phyloP scores from a whole-genome alignment of 306 rosid species.

The Cucurbita pepo region DNA sequence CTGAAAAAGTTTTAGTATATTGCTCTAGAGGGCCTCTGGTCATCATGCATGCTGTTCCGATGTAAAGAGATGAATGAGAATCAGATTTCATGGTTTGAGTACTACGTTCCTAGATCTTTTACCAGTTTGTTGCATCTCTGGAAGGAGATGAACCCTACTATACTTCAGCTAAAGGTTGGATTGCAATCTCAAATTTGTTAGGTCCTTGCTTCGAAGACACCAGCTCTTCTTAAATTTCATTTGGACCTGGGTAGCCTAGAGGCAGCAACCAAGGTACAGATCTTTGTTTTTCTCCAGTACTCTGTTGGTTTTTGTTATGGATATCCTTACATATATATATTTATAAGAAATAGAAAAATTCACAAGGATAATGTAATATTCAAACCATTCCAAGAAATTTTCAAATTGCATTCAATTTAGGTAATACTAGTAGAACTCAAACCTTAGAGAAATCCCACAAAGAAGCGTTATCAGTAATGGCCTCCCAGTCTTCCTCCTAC shows the following conservation, averaged over 20 bases:
- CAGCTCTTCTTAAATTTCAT: conserved; percentile 77
- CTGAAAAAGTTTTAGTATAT: neutral
- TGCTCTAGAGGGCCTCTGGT: neutral
- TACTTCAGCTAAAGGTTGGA: conserved; percentile 2
- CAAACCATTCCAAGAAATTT: neutral
- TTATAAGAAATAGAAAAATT: neutral
- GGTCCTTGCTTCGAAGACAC: conserved; percentile 76
- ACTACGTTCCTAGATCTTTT: neutral
- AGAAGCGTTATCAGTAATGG: neutral
- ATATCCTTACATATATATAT: neutral
- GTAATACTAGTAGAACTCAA: neutral
- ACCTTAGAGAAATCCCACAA: neutral
- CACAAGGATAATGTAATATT: neutral
- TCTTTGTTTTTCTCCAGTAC: neutral
- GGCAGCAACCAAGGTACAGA: conserved; percentile 62
- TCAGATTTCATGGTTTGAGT: neutral
- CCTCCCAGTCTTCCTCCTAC: neutral
- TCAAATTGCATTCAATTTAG: neutral
- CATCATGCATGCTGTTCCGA: neutral
- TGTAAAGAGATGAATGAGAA: neutral
- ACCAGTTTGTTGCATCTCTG: neutral
- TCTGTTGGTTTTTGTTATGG: neutral
- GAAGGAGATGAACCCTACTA: neutral
- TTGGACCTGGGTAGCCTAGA: conserved; percentile 73
- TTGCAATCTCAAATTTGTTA: conserved; percentile 15